Evolutionary conservation across 179 eudicot genomes (phyloP).

Genomic region (Heliamphora ciliata): DNA sequence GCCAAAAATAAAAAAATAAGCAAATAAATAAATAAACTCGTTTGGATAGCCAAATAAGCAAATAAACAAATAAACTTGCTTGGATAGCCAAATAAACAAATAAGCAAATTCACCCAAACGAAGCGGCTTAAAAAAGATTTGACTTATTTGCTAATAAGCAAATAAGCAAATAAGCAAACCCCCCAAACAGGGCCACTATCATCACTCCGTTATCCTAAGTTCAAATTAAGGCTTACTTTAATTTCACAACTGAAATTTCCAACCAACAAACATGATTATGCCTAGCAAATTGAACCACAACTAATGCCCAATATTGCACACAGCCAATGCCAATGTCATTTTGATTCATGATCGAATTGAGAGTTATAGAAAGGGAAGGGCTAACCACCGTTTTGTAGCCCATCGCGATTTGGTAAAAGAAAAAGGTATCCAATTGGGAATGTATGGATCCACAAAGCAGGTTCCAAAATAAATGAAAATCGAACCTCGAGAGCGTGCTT

Average conservation of each 20-base stretch:
- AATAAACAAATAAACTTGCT: no score
- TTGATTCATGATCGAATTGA: no score
- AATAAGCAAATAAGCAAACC: no score
- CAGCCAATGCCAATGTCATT: neutral
- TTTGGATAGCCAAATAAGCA: no score
- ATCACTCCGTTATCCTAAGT: neutral
- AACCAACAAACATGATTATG: neutral
- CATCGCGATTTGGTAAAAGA: neutral
- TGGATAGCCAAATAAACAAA: no score
- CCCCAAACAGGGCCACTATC: no score
- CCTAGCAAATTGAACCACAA: conserved; percentile 1
- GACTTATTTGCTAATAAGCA: no score
- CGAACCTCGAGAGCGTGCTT: conserved; percentile 32
- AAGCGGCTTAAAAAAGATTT: no score
- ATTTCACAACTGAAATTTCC: neutral
- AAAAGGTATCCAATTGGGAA: neutral
- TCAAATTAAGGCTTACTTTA: neutral
- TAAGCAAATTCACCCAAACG: no score
- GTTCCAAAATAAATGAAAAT: neutral
- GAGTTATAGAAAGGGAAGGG: no score
- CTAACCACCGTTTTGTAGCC: neutral
- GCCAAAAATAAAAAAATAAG: no score
- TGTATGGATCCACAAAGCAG: neutral
- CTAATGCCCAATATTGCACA: neutral
- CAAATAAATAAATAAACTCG: no score